Evolutionary conservation across 1,139 yeast species (phyloP).

Genomic region (Blastobotrys elegans): DNA sequence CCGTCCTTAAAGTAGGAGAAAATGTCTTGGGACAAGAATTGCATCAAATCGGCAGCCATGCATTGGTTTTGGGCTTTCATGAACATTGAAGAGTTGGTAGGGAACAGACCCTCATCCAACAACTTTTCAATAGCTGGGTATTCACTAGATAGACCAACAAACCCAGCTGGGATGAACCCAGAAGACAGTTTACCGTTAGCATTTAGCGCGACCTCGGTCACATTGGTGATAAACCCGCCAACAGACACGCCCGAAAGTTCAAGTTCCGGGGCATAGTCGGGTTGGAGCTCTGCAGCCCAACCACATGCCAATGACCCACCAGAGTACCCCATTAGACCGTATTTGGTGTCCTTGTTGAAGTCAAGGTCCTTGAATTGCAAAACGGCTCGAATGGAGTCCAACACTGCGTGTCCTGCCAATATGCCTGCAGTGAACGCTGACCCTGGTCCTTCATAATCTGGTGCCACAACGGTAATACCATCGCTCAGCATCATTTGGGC

Average conservation of each 20-base stretch:
- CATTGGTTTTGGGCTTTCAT: conserved; percentile 19
- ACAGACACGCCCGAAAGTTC: conserved; percentile 26
- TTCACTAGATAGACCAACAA: conserved; percentile 29
- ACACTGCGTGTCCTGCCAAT: conserved; percentile 22
- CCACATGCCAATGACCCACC: conserved; percentile 33
- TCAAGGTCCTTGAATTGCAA: conserved; percentile 15
- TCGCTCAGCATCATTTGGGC: conserved; percentile 14
- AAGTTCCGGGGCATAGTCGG: conserved; percentile 30
- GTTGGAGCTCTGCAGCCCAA: conserved; percentile 32
- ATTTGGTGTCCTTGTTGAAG: conserved; percentile 14
- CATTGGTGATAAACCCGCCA: conserved; percentile 29
- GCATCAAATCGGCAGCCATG: conserved; percentile 9
- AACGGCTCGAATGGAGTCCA: conserved; percentile 23
- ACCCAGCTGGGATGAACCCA: conserved; percentile 30
- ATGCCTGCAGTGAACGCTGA: conserved; percentile 24
- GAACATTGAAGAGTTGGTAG: conserved; percentile 12
- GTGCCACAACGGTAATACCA: conserved; percentile 21
- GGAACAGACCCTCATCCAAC: conserved; percentile 14
- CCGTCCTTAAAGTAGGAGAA: conserved; percentile 24
- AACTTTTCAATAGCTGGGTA: conserved; percentile 23
- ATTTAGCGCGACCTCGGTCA: conserved; percentile 19
- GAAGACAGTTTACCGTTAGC: conserved; percentile 22
- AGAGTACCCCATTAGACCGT: conserved; percentile 30
- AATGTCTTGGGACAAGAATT: conserved; percentile 14
- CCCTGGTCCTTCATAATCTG: conserved; percentile 24